Base-by-base conservation (phyloP, 768 basidiomycete genomes). In the Ephemerocybe angulata region DNA sequence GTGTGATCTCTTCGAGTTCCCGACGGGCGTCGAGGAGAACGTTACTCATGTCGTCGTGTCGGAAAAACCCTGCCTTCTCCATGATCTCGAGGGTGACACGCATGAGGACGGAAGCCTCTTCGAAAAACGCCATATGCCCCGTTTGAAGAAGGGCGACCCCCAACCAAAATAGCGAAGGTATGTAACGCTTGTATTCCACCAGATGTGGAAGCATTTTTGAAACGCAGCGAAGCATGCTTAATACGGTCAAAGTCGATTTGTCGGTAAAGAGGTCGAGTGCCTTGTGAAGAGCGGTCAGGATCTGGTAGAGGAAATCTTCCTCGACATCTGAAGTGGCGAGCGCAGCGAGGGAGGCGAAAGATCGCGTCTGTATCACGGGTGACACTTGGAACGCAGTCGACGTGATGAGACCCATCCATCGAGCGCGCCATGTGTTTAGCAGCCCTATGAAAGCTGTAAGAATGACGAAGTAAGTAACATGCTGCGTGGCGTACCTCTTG, bases 301-400 rank as follows among this genome's bases (percentile, higher is more conserved):
- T 92, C 65, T 97, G 94, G 62, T 95, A 96, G 51, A 96, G 75
- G 60, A 94, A 83, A 65, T 97, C 94, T 58, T 95, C 94, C 59
- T 97, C 94, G 38, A 94, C 88, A 24, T 93, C 90, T 2, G 87
- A 80, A 3, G 82, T 82, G 15, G 90, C 86, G n/a, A 95, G 78
- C n/a, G 81, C 78, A 3, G 90, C 90, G 8, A 97, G 79, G 3
- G 88, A 84, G 29, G 89, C 81, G 67, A 95, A 96, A 0, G 92
- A 89, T 10, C 91, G 85, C 25, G 88, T 84, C 65, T 96, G 94
- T n/a, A 93, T 82, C 2, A 88, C 85, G 0, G 91, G 87, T 3
- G 90, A 91, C 44, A 88, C 80, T 63, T 96, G 94, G 73, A 96
- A 96, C 21, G 93, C 92, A 0, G 89, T 90, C 1, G 90, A 84